A percentile compares a stretch with the other conserved stretches of the same genome.
Conservation (phyloP, 352 stramenopile genomes). For the Globisporangium mamillatum region DNA sequence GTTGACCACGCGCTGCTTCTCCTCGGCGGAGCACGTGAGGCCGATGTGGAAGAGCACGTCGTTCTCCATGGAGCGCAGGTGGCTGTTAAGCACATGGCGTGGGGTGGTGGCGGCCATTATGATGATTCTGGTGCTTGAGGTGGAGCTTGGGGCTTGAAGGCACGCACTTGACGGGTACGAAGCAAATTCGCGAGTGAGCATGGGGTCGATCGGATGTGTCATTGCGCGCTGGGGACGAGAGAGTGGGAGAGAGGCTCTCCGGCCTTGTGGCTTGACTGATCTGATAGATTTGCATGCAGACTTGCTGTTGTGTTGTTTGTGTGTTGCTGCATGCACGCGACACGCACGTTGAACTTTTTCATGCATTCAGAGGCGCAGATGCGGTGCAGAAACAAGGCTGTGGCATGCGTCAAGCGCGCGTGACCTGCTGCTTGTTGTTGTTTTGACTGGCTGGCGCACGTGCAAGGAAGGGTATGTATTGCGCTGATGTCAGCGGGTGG, state of each 20-base stretch:
- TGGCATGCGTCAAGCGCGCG: background rate
- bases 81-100: conserved; percentile 57
- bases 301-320: background rate
- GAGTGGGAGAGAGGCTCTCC: background rate
- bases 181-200: conserved; percentile 14
- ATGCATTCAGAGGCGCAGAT: conserved; percentile 13
- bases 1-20: conserved; percentile 37
- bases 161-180: conserved; percentile 10
- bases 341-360: conserved; percentile 14
- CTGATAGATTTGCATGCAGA: background rate
- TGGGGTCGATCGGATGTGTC: background rate
- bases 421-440: background rate
- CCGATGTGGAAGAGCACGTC: conserved; percentile 83
- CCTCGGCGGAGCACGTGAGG: conserved; percentile 49
- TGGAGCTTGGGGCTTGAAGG: background rate
- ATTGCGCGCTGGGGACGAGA: background rate
- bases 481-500: background rate
- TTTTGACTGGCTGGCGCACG: conserved; percentile 4
- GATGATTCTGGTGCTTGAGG: background rate
- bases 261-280: background rate
- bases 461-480: background rate
- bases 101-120: conserved; percentile 8
- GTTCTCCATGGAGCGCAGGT: conserved; percentile 52
- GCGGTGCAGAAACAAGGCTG: background rate
- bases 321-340: conserved; percentile 9